These are phyloP conservation scores for Pichia deserticola DNA, from an alignment of 805 yeast genomes.

Conservation along the genomic window DNA sequence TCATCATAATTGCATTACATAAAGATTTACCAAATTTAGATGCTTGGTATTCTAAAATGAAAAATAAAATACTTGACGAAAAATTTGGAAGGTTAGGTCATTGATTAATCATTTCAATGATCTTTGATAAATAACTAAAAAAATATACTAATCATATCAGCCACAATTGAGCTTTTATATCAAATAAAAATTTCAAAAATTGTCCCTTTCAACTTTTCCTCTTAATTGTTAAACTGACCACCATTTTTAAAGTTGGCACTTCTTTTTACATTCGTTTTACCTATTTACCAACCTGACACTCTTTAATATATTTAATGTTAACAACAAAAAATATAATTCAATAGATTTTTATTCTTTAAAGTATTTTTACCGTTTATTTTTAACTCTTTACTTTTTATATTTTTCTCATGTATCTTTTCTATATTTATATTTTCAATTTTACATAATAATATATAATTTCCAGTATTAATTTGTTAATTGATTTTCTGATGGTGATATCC, in stretches of 20 bases:
- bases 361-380: not conserved
- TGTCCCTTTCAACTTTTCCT: too few species aligned
- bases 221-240: too few species aligned
- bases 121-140: too few species aligned
- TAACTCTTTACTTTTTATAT: not conserved
- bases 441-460: not conserved
- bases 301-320: too few species aligned
- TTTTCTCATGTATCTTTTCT: not conserved
- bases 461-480: not conserved
- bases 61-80: conserved; percentile 30
- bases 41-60: conserved; percentile 54
- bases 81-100: conserved; percentile 25
- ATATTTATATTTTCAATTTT: not conserved
- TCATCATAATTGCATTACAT: conserved; percentile 60
- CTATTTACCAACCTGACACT: too few species aligned
- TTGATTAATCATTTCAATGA: too few species aligned
- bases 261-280: too few species aligned
- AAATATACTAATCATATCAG: too few species aligned
- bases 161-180: too few species aligned
- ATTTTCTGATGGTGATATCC: conserved; percentile 2
- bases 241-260: too few species aligned
- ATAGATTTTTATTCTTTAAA: not conserved
- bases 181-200: too few species aligned
- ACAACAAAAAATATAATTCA: too few species aligned
- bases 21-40: conserved; percentile 30